These are phyloP conservation scores for Lunasporangiospora selenospora DNA, from an alignment of 192 early-diverging fungal species.

Conservation along the genomic window DNA sequence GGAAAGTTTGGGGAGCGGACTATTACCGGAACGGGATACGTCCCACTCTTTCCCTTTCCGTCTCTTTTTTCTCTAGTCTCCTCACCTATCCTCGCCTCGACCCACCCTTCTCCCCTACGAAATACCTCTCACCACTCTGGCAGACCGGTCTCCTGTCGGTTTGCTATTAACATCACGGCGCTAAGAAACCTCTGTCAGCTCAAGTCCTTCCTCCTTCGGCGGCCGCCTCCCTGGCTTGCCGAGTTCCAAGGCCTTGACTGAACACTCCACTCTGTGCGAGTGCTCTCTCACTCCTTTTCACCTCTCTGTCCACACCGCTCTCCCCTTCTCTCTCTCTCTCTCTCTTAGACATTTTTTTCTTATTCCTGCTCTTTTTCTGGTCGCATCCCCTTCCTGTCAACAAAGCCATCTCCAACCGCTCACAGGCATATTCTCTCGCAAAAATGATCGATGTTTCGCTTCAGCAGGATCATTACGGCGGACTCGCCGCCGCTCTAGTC, in stretches of 20 bases:
- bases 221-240: constrained; percentile 48
- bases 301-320: neutral
- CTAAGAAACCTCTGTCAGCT: constrained; percentile 30
- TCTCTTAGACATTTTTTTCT: neutral
- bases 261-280: constrained; percentile 10
- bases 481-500: constrained; percentile 30
- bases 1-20: too few species aligned
- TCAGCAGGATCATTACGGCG: constrained; percentile 35
- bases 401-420: neutral
- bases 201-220: constrained; percentile 33
- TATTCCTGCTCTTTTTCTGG: neutral
- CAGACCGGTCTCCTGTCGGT: constrained; percentile 38
- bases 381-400: neutral
- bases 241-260: constrained; percentile 41
- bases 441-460: constrained; percentile 41
- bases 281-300: too few species aligned
- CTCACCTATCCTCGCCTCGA: too few species aligned
- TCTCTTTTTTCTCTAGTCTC: neutral
- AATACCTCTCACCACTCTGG: too few species aligned
- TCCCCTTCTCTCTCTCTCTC: neutral
- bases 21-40: too few species aligned
- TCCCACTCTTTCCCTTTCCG: too few species aligned
- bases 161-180: constrained; percentile 50
- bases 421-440: neutral
- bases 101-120: constrained; percentile 29